Conservation (phyloP, 129 eudicot species). For the Heracleum sosnowskyi region DNA sequence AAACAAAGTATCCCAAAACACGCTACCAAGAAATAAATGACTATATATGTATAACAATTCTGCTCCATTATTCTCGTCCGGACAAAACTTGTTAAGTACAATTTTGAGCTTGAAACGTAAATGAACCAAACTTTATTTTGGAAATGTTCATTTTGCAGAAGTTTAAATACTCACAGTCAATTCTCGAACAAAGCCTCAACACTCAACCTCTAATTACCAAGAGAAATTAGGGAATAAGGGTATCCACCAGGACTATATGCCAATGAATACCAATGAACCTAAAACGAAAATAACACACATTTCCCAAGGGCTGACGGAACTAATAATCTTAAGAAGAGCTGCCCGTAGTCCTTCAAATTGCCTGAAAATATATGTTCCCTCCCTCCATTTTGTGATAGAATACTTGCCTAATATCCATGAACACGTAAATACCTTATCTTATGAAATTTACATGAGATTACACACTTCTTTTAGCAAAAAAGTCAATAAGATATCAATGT, state of each 20-base stretch:
- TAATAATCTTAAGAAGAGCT: not conserved
- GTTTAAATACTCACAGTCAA: not conserved
- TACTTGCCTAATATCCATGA: not conserved
- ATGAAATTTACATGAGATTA: not conserved
- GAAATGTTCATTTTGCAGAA: not conserved
- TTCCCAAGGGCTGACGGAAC: not conserved
- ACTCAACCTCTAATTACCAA: not conserved
- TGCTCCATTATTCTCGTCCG: not conserved
- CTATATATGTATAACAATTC: not conserved
- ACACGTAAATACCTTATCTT: not conserved
- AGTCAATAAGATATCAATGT: not conserved
- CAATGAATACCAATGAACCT: not conserved
- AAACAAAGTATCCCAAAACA: not conserved
- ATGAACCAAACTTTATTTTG: not conserved
- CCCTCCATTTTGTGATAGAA: not conserved
- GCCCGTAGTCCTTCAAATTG: too few species aligned
- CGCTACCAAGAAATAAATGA: not conserved
- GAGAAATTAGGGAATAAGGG: not conserved
- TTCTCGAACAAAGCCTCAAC: not conserved
- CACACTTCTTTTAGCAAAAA: not conserved
- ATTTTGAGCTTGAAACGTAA: not conserved
- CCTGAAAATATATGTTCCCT: too few species aligned
- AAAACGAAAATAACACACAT: not conserved
- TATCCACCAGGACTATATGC: not conserved
- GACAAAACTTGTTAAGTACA: not conserved